These are phyloP conservation scores for Acorus calamus DNA, from an alignment of 106 monocot species.

Conservation along the genomic window DNA sequence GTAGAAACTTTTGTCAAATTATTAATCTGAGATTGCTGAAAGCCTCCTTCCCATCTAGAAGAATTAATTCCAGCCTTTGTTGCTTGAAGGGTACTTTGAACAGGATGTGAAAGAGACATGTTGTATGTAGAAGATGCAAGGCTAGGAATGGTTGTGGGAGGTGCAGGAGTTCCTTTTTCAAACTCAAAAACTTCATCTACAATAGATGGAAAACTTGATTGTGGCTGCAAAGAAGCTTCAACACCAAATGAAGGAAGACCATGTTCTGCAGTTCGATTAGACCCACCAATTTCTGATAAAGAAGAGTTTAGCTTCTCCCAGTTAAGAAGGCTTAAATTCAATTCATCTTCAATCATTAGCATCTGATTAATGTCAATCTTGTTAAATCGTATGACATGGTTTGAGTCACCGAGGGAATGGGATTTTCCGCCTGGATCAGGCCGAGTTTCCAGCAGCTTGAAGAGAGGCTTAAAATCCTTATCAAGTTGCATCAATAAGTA, in stretches of 20 bases:
- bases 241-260: conserved; percentile 21
- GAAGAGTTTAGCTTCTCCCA: conserved; percentile 39
- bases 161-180: conserved; percentile 43
- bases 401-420: conserved; percentile 33
- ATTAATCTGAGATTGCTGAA: conserved; percentile 30
- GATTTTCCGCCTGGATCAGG: conserved; percentile 38
- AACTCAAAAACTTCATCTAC: conserved; percentile 88
- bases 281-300: conserved; percentile 14
- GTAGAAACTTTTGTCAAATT: conserved; percentile 22
- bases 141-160: too few species aligned
- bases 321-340: conserved; percentile 59
- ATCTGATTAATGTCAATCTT: conserved; percentile 69
- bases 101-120: conserved; percentile 21
- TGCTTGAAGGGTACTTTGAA: conserved; percentile 23
- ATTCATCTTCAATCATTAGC: conserved; percentile 63
- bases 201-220: conserved; percentile 69
- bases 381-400: conserved; percentile 36
- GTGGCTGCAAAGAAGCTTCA: conserved; percentile 32
- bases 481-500: conserved; percentile 89
- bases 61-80: conserved; percentile 23
- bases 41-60: conserved; percentile 33
- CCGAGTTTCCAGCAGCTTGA: conserved; percentile 69
- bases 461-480: conserved; percentile 74
- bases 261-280: conserved; percentile 26
- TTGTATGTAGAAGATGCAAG: conserved; percentile 22